Evolutionary conservation across 345 rosid genomes (phyloP).

Genomic region (Brassica nigra): DNA sequence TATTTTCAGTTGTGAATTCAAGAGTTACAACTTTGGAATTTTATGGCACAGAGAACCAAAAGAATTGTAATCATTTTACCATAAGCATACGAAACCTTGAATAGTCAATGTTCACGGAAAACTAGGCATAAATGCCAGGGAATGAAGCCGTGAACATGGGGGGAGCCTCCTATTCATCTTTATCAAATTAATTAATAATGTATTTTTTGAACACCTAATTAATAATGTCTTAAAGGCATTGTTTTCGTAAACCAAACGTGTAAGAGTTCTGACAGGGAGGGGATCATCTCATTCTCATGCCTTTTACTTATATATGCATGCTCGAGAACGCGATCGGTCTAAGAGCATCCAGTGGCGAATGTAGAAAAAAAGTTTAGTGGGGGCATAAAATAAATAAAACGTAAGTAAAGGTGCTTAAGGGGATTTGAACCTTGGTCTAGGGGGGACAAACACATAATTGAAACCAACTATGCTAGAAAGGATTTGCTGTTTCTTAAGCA

Average conservation of each 20-base stretch:
- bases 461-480: too few species aligned
- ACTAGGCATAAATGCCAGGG: constrained; percentile 25
- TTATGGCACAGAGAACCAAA: neutral
- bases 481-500: too few species aligned
- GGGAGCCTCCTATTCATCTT: constrained; percentile 34
- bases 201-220: neutral
- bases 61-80: neutral
- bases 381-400: too few species aligned
- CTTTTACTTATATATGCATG: neutral
- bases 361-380: too few species aligned
- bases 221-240: constrained; percentile 9
- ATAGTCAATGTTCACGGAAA: constrained; percentile 36
- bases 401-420: too few species aligned
- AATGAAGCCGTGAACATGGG: constrained; percentile 38
- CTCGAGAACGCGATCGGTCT: neutral
- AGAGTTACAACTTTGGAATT: neutral
- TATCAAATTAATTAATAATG: neutral
- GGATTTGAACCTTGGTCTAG: too few species aligned
- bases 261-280: neutral
- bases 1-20: neutral
- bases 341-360: too few species aligned
- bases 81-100: neutral
- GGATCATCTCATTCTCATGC: constrained; percentile 11
- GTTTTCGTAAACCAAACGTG: constrained; percentile 13
- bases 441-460: too few species aligned